Percentiles rank a stretch among this genome's conserved stretches.
phyloP scores from a whole-genome alignment of 805 yeast species.

The Maudiozyma turicensis region DNA sequence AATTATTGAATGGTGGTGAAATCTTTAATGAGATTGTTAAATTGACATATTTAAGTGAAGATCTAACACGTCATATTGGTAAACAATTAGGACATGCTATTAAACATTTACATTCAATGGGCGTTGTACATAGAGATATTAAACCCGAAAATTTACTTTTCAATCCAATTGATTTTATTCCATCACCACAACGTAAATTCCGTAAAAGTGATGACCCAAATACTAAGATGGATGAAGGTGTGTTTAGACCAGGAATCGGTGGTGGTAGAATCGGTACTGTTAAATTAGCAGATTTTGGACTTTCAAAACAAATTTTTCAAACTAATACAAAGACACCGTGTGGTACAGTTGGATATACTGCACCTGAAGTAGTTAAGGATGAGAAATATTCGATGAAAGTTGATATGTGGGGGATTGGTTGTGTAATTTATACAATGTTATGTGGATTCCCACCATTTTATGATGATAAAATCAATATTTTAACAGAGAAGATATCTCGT shows the following conservation, averaged over 20 bases:
- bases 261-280: constrained; percentile 88
- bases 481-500: constrained; percentile 57
- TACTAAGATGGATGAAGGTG: constrained; percentile 78
- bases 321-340: constrained; percentile 92
- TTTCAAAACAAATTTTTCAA: constrained; percentile 84
- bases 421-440: constrained; percentile 83
- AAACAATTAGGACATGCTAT: constrained; percentile 56
- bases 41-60: constrained; percentile 57
- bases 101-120: constrained; percentile 61
- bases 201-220: constrained; percentile 60
- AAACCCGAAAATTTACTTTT: constrained; percentile 72
- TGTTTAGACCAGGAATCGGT: constrained; percentile 68
- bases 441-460: constrained; percentile 99
- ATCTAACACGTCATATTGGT: constrained; percentile 53
- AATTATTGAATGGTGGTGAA: constrained; percentile 70
- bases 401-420: constrained; percentile 98
- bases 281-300: constrained; percentile 91
- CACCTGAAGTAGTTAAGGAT: constrained; percentile 94
- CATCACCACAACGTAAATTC: constrained; percentile 31
- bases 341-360: constrained; percentile 97
- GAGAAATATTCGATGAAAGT: constrained; percentile 88
- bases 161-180: constrained; percentile 46
- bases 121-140: constrained; percentile 75
- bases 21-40: constrained; percentile 59
- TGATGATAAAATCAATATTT: constrained; percentile 54